Conservation (phyloP, 257 asterid genomes). For the Salvia miltiorrhiza region DNA sequence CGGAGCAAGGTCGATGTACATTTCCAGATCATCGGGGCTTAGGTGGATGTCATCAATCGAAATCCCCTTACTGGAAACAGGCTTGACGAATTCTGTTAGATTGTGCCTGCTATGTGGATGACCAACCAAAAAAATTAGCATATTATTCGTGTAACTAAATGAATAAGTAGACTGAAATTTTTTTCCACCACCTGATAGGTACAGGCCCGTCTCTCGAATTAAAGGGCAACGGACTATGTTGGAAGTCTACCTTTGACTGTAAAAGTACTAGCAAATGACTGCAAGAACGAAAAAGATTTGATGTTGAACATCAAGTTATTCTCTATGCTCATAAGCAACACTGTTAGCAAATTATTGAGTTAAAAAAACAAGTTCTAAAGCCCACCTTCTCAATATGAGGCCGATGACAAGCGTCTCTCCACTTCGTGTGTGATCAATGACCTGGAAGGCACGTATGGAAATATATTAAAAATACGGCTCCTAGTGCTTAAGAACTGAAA, state of each 20-base stretch:
- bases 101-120: slow-evolving; percentile 67
- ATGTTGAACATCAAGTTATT: slow-evolving; percentile 1
- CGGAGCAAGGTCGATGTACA: slow-evolving; percentile 95
- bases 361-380: slow-evolving; percentile 4
- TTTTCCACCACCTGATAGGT: slow-evolving; percentile 67
- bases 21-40: slow-evolving; percentile 83
- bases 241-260: slow-evolving; percentile 96
- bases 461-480: slow-evolving; percentile 16
- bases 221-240: slow-evolving; percentile 80
- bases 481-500: slow-evolving; percentile 11
- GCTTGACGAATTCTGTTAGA: slow-evolving; percentile 88
- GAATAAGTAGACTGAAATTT: background rate
- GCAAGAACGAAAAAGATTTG: slow-evolving; percentile 30
- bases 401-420: slow-evolving; percentile 98
- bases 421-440: slow-evolving; percentile 79
- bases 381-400: slow-evolving; percentile 82
- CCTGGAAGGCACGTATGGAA: slow-evolving; percentile 40
- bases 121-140: slow-evolving; percentile 17
- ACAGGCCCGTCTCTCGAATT: slow-evolving; percentile 70
- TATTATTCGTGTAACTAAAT: background rate
- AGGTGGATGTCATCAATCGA: slow-evolving; percentile 75
- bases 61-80: slow-evolving; percentile 86
- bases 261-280: slow-evolving; percentile 93
- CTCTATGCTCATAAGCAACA: background rate
- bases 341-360: background rate